These are phyloP conservation scores for Sporothrix variecibatus DNA, from an alignment of 2,329 filamentous ascomycete genomes.

Conservation along the genomic window DNA sequence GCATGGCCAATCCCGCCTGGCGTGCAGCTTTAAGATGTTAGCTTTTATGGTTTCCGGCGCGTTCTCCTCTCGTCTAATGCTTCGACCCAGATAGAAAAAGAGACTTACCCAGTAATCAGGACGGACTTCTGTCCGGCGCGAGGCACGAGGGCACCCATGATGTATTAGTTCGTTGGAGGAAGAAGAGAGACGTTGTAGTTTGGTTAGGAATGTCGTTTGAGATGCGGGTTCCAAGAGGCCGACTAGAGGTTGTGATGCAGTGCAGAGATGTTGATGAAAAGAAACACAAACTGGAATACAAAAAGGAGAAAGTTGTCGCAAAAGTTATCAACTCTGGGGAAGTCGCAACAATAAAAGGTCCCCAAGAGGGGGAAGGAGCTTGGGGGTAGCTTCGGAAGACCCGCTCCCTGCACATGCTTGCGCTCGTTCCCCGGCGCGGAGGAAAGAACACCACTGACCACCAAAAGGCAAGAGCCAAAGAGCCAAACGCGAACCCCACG, in stretches of 20 bases:
- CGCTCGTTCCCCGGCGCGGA: not conserved
- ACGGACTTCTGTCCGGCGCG: constrained; percentile 45
- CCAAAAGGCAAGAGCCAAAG: not conserved
- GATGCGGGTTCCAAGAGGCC: not conserved
- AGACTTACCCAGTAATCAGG: constrained; percentile 52
- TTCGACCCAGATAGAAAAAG: not conserved
- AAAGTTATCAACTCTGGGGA: not conserved
- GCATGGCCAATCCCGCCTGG: constrained; percentile 61
- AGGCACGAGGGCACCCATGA: constrained; percentile 14
- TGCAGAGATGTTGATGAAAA: not conserved
- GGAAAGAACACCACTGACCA: not conserved
- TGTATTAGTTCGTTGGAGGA: not conserved
- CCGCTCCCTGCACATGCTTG: constrained; percentile 10
- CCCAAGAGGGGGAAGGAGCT: not conserved
- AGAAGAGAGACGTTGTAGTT: not conserved
- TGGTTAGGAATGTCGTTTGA: not conserved
- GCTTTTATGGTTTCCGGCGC: not conserved
- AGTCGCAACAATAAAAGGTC: not conserved
- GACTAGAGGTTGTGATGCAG: not conserved
- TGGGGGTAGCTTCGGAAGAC: not conserved
- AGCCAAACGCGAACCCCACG: not conserved
- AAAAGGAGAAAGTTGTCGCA: not conserved
- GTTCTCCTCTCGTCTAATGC: not conserved
- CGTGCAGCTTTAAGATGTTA: constrained; percentile 48
- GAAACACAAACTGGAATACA: not conserved